Base-by-base conservation (phyloP, 2,329 filamentous ascomycete genomes). In the Bimuria novae-zelandiae region DNA sequence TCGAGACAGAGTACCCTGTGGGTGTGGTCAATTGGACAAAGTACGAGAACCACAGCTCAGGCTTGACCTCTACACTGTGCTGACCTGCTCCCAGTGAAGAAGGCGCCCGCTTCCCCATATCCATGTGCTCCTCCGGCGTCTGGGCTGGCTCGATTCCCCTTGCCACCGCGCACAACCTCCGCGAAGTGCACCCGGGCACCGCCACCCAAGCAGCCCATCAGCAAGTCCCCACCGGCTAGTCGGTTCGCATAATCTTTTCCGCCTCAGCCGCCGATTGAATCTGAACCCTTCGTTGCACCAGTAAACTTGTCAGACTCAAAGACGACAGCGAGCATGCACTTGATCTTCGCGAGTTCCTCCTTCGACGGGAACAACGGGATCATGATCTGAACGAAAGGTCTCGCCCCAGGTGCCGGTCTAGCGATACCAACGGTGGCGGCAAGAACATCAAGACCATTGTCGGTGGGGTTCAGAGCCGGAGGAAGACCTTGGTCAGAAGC, bases 11-110 rank as follows among this genome's bases (percentile, higher is more conserved):
- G 39, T 88, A 84, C 33, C 86, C 87, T 1, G 80, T 92, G 0
- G 89, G 88, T 1, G 83, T 92, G 1, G 84, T 92, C 2, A 90
- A 92, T 65, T 90, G 87, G 88, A 92, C 88, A 2, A 90, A 90
- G 80, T 84, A 63, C 55, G 73, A 54, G 3, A 1, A 32, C 3
- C 19, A 19, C 10, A 1, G 3, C 17, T 21, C 30, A 16, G 12
- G 16, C 16, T 21, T 10, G n/a, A 25, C 21, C 12, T 11, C 39
- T 7, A 8, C 11, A 32, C 17, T 10, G 46, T 36, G 41, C 55
- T 60, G 45, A 58, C 42, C 36, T 11, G 33, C 12, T 16, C 12
- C n/a, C 35, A 88, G 86, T 65, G 90, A 94, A 75, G 90, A 94
- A 75, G 89, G 89, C 2, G 89, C 89, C 1, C 82, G 89, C 0